Evolutionary conservation across 2,329 filamentous ascomycete species (phyloP), one percentile per base, ranked within the genome.

Genomic region (Xylaria sp.): DNA sequence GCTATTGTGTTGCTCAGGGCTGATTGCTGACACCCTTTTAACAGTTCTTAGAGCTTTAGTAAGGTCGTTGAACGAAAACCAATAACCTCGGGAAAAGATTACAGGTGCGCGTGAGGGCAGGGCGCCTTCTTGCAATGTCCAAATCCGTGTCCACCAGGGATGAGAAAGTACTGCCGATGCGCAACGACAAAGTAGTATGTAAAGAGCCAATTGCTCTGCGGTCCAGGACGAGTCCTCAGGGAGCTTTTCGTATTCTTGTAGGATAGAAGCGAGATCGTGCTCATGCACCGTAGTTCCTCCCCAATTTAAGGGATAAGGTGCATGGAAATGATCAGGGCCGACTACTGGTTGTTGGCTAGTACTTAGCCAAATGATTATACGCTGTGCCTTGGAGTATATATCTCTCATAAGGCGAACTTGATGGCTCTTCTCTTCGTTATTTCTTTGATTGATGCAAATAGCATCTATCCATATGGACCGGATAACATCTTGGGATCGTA

Each of bases 371-470:
- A 70, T 64, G 2, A 66, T n/a, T 11, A 51, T 59, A 1, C 45
- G 20, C 6, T 25, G 11, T 5, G 66, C 63, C 1, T 33, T 31
- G 2, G 36, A 44, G 9, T 70, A 70, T 36, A 70, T 67, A 0
- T 63, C 17, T 17, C 55, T 54, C 68, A 70, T 70, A 1, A 49
- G 38, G 1, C 55, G 36, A 9, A 70, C 66, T n/a, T 67, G 68
- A 5, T 38, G 11, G 9, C 6, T 33, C n/a, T 38, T 54, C 17
- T 70, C 68, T 4, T 36, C 2, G 0, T 5, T 0, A 10, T 69
- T n/a, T 4, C 6, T 13, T 47, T 70, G 68, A 50, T 70, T 45
- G 10, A 70, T 69, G 17, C 68, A 70, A 29, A 69, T 49, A 1
- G 68, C 68, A 49, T 70, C 68, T 1, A 69, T 50, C 68, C 66